These are phyloP conservation scores for Penicillium carneum DNA, from an alignment of 2,329 filamentous ascomycete genomes.

Conservation along the genomic window DNA sequence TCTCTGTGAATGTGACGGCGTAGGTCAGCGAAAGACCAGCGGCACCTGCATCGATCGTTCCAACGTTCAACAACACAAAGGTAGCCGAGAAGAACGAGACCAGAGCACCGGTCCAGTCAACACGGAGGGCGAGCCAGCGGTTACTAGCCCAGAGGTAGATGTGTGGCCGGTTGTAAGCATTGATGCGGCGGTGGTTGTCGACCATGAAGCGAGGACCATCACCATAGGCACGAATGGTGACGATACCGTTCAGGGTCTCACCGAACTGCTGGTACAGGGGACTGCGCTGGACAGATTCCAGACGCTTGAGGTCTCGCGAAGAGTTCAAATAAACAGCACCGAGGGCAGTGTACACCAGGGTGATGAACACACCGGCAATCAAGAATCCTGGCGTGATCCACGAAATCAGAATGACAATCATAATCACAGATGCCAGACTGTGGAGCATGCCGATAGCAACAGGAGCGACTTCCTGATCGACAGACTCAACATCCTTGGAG, in stretches of 20 bases:
- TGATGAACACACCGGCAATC: slow-evolving; percentile 85
- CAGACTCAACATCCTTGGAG: slow-evolving; percentile 92
- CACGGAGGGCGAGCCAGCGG: slow-evolving; percentile 91
- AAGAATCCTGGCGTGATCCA: slow-evolving; percentile 89
- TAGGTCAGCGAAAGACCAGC: slow-evolving; percentile 95
- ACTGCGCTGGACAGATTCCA: slow-evolving; percentile 92
- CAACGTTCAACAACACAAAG: slow-evolving; percentile 85
- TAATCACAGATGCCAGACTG: slow-evolving; percentile 73
- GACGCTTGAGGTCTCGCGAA: slow-evolving; percentile 91
- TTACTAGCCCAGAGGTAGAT: slow-evolving; percentile 97
- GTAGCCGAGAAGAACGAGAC: slow-evolving; percentile 93
- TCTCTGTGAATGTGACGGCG: slow-evolving; percentile 95
- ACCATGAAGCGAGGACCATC: slow-evolving; percentile 92
- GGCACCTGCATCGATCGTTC: slow-evolving; percentile 84
- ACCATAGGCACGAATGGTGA: slow-evolving; percentile 94
- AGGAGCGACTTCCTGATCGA: slow-evolving; percentile 94
- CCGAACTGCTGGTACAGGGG: slow-evolving; percentile 98
- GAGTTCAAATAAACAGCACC: slow-evolving; percentile 88
- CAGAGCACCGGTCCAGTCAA: slow-evolving; percentile 86
- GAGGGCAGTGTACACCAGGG: slow-evolving; percentile 78
- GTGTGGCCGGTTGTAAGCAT: slow-evolving; percentile 89
- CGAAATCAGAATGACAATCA: slow-evolving; percentile 87
- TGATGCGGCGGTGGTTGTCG: slow-evolving; percentile 86
- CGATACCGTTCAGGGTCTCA: slow-evolving; percentile 91
- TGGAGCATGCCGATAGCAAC: slow-evolving; percentile 80